Base-by-base conservation (phyloP, 208 protist species). In the Phytomonas serpens region DNA sequence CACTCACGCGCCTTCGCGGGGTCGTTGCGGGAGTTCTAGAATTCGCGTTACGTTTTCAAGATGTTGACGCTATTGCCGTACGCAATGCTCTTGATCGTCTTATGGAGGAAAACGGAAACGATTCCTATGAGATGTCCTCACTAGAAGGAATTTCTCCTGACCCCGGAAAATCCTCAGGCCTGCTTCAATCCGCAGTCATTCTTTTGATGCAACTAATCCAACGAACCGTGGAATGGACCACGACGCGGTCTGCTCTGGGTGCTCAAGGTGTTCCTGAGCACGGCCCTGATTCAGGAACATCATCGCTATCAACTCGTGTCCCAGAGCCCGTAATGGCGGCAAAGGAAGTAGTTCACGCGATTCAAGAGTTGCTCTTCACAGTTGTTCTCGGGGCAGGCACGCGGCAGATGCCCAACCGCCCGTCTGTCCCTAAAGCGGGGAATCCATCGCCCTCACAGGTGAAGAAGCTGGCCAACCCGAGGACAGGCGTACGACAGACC, bases 351-450 rank as follows among this genome's bases (percentile, higher is more conserved):
- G 76, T 91, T 38, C 74, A 83, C 36, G 76, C 72, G 19, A 64
- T 87, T 14, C 86, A 93, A 32, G 81, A 88, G 71, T 76, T 94
- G 36, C 77, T 93, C 61, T 90, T 87, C 67, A 74, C 77, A 4
- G 14, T 87, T 38, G 82, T 91, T 32, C 70, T 80, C 16, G 86
- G 86, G 9, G 69, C 61, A 37, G 64, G 78, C 51, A 85, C 82
- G 40, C 34, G 23, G 61, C 13, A 57, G 40, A 67, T 86, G 72
- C 67, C 34, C 16, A 78, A 76, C 67, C 65, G 77, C 16, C 79
- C 75, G 23, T 62, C 77, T 34, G 67, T 72, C 47, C 13, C 63
- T n/a, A 13, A 52, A 33, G 16, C 69, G 30, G 47, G 31, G 37
- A 78, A 69, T 33, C 27, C 64, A 19, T 29, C 1, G 27, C 9